Conservation (phyloP, 1,284 basidiomycete genomes). For the Hemileia vastatrix region DNA sequence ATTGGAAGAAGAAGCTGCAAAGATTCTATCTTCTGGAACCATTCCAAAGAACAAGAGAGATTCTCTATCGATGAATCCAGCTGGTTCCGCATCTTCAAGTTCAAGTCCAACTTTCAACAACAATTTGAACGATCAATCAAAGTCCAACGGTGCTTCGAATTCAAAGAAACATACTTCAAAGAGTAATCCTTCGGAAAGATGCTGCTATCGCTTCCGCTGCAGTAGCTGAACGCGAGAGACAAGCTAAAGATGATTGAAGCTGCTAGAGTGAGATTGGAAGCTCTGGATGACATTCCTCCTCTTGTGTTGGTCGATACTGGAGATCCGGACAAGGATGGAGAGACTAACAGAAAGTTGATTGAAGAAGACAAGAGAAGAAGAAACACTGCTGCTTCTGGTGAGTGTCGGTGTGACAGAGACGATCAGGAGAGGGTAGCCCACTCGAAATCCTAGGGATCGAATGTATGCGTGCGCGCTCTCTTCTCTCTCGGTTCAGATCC, state of each 20-base stretch:
- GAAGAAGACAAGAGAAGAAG: conserved; percentile 84
- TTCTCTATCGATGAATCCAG: background rate
- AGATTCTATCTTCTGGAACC: background rate
- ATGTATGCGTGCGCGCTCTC: too few species aligned
- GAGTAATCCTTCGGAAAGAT: background rate
- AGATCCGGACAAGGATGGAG: conserved; percentile 41
- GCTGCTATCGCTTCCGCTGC: background rate
- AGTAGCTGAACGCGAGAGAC: background rate
- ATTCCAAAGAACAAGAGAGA: background rate
- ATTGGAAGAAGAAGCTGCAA: background rate
- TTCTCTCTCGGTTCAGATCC: background rate
- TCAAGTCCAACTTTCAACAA: background rate
- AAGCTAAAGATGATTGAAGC: background rate
- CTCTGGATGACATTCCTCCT: conserved; percentile 34
- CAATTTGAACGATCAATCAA: background rate
- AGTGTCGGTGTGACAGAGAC: conserved; percentile 12
- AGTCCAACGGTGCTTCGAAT: background rate
- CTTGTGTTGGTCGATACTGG: conserved; percentile 42
- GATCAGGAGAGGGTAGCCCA: background rate
- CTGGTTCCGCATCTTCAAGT: background rate
- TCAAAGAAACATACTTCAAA: background rate
- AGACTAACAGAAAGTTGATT: conserved; percentile 42
- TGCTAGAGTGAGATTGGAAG: conserved; percentile 3
- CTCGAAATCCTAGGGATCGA: background rate
- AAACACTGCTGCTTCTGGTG: conserved; percentile 77